A percentile compares a stretch with the other conserved stretches of the same genome.
These are phyloP conservation scores for Candida sanyiensis DNA, from an alignment of 805 yeast species.

Conservation along the genomic window DNA sequence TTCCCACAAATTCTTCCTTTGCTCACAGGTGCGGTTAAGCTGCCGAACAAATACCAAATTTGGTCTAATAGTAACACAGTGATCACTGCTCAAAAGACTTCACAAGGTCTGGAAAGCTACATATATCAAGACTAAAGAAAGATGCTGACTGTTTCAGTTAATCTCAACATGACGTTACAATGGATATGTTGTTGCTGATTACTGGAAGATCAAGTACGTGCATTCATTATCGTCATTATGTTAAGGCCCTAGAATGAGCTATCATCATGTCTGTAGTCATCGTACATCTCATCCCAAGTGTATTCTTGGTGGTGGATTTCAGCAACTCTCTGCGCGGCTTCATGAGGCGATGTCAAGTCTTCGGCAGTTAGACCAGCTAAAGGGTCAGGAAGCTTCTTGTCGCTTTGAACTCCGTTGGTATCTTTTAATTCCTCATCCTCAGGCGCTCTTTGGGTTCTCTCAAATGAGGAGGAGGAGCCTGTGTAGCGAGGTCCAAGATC, in stretches of 20 bases:
- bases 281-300: slow-evolving; percentile 28
- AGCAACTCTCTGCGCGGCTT: slow-evolving; percentile 19
- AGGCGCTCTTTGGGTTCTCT: slow-evolving; percentile 11
- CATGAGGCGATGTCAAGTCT: slow-evolving; percentile 21
- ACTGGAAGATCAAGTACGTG: too few species aligned
- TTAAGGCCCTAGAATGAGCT: slow-evolving; percentile 20
- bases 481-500: slow-evolving; percentile 3
- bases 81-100: slow-evolving; percentile 35
- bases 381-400: slow-evolving; percentile 23
- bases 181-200: background rate
- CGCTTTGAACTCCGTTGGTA: background rate
- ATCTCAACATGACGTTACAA: slow-evolving; percentile 40
- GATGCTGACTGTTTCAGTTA: slow-evolving; percentile 51
- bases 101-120: slow-evolving; percentile 53
- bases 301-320: slow-evolving; percentile 17
- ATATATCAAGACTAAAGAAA: slow-evolving; percentile 49
- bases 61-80: slow-evolving; percentile 10
- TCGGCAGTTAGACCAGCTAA: slow-evolving; percentile 20
- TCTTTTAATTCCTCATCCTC: slow-evolving; percentile 7
- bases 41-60: too few species aligned
- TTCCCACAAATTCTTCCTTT: too few species aligned
- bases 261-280: slow-evolving; percentile 25
- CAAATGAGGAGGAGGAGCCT: slow-evolving; percentile 3
- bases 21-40: too few species aligned
- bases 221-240: too few species aligned